These are phyloP conservation scores for Xylaria palmicola DNA, from an alignment of 495 filamentous ascomycete species.

Conservation along the genomic window DNA sequence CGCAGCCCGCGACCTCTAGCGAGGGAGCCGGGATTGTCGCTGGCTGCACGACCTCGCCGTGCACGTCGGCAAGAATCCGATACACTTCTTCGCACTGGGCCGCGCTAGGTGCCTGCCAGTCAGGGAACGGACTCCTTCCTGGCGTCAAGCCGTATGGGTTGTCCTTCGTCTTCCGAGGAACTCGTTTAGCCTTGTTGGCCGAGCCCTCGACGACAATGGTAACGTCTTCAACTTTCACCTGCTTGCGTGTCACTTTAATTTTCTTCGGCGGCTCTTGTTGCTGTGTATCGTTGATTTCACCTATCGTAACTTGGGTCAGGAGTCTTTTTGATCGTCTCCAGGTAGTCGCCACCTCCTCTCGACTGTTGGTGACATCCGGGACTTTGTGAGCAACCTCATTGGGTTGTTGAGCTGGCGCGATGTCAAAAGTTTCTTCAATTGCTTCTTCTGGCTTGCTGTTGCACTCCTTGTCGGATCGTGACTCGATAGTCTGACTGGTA, in stretches of 20 bases:
- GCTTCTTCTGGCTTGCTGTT: neutral
- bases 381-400: neutral
- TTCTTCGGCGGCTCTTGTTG: neutral
- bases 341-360: neutral
- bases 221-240: neutral
- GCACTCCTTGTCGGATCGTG: neutral
- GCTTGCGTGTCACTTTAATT: neutral
- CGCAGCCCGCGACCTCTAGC: slow-evolving; percentile 80
- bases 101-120: slow-evolving; percentile 64
- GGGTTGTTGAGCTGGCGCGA: neutral
- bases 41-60: slow-evolving; percentile 65
- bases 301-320: neutral
- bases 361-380: neutral
- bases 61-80: slow-evolving; percentile 60
- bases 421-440: neutral
- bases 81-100: slow-evolving; percentile 76
- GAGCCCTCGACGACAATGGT: neutral
- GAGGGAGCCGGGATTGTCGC: slow-evolving; percentile 71
- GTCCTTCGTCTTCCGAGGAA: slow-evolving; percentile 34
- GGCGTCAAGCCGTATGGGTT: slow-evolving; percentile 50
- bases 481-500: neutral
- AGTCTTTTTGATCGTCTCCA: slow-evolving; percentile 12
- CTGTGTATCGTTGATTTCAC: neutral
- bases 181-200: slow-evolving; percentile 21
- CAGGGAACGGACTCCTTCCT: slow-evolving; percentile 64